Evolutionary conservation across 23 red algal genomes (phyloP), one percentile per base, ranked within the genome.

Genomic region (Gracilaria domingensis): DNA sequence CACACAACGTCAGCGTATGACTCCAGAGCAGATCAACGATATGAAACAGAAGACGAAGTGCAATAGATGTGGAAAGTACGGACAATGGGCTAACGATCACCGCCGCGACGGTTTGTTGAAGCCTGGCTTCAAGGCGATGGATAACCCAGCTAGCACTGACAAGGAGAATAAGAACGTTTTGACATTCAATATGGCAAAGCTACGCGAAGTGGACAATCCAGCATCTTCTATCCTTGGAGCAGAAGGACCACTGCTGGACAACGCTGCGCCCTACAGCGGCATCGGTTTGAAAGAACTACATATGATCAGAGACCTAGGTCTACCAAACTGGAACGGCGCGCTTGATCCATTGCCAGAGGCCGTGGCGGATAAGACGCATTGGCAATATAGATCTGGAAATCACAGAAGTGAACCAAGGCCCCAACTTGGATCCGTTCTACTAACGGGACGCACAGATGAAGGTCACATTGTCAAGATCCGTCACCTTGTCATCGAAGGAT

Each of bases 301-400:
- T 20, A 25, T 74, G 21, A 71, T 90, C 24, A 20, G n/a, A 7
- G 12, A 24, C 1, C 20, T 80, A 23, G 51, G 81, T 9, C 32
- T 26, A 14, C 75, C 87, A 32, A 53, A 90, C 48, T 90, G 71
- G 75, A 70, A 90, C 35, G 28, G 59, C 18, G 33, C 11, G 2
- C 32, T 90, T 7, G 75, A 55, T 12, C 55, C 1, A 35, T 14
- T 92, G 17, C 62, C 89, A 40, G 67, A 92, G 5, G 28, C 37
- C 2, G 53, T 84, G 25, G 32, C 80, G 0, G 78, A 84, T 13
- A 37, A 50, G 35, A 64, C 89, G 9, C 51, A 50, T 30, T 92
- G 79, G 78, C 76, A 92, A 50, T 92, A 92, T 64, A 79, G 78
- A 0, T n/a, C 16, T 21, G 89, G 89, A 9, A 38, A 84, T 28